phyloP scores from a whole-genome alignment of 2,329 filamentous ascomycete species.

The Penicillium frequentans region DNA sequence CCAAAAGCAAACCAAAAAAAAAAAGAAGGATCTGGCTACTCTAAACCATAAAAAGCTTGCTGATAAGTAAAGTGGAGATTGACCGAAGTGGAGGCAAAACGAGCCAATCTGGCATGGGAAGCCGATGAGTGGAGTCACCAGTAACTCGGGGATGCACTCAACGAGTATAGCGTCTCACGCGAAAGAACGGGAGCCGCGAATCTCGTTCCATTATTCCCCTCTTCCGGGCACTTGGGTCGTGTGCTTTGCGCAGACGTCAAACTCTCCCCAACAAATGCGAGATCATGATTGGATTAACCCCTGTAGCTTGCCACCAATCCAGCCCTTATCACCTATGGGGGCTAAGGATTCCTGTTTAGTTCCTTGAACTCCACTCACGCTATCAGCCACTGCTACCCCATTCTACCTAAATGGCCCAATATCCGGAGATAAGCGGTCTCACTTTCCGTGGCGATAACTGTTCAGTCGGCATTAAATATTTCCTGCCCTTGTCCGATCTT shows the following conservation, averaged over 20 bases:
- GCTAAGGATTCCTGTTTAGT: background rate
- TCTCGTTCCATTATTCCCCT: background rate
- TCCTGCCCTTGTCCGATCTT: background rate
- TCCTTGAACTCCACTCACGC: background rate
- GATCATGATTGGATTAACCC: background rate
- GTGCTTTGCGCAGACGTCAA: background rate
- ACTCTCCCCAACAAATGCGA: background rate
- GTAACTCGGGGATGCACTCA: background rate
- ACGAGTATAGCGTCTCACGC: background rate
- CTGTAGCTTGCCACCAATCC: background rate
- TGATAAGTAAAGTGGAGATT: background rate
- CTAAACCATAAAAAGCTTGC: background rate
- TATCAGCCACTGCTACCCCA: background rate
- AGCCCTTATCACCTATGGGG: background rate
- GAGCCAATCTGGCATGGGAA: background rate
- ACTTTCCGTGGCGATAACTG: background rate
- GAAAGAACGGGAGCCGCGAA: background rate
- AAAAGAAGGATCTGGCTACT: background rate
- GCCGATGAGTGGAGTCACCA: background rate
- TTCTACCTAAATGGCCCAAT: background rate
- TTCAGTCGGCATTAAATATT: background rate
- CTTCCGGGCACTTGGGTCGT: background rate
- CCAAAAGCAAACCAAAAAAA: background rate
- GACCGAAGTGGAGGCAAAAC: background rate
- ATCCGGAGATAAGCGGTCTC: slow-evolving; percentile 1